phyloP scores from a whole-genome alignment of 305 asterid species.

The Ajuga reptans region DNA sequence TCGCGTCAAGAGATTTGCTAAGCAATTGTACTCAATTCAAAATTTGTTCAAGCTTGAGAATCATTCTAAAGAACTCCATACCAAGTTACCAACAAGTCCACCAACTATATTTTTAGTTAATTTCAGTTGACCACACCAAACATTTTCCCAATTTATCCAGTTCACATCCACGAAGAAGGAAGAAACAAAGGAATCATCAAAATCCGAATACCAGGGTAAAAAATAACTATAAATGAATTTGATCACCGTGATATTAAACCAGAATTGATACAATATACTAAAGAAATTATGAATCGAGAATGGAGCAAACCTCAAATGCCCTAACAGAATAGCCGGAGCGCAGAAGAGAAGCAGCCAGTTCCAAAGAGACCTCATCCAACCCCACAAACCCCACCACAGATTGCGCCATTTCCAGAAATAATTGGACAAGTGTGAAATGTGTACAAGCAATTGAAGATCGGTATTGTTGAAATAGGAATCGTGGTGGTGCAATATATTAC shows the following conservation, averaged over 20 bases:
- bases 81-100: background rate
- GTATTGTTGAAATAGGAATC: background rate
- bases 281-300: background rate
- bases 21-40: background rate
- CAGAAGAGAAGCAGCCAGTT: slow-evolving; percentile 62
- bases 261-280: background rate
- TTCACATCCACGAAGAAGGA: background rate
- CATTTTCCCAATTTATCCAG: background rate
- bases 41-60: background rate
- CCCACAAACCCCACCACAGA: slow-evolving; percentile 67
- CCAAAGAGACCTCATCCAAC: slow-evolving; percentile 63
- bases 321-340: slow-evolving; percentile 53
- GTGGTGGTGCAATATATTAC: background rate
- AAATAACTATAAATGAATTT: background rate
- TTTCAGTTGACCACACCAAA: background rate
- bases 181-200: background rate
- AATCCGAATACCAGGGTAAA: background rate
- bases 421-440: background rate
- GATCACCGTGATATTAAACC: background rate
- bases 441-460: no score
- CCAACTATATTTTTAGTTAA: background rate
- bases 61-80: background rate
- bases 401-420: slow-evolving; percentile 33
- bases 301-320: slow-evolving; percentile 59
- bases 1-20: background rate